Base-by-base conservation (phyloP, 2,329 filamentous ascomycete genomes). In the Lecanicillium sp. region DNA sequence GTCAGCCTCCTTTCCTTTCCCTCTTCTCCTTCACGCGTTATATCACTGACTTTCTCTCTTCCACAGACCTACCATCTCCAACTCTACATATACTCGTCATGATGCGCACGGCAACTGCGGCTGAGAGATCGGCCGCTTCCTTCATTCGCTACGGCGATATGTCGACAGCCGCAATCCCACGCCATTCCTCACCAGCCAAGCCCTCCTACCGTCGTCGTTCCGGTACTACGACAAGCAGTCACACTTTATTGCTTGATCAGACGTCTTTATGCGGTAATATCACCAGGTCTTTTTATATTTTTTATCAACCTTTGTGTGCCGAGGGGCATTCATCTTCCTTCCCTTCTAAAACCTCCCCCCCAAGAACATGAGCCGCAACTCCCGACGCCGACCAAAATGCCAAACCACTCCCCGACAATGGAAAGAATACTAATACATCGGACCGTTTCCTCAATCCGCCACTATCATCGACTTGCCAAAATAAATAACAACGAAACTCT, bases 361-460 rank as follows among this genome's bases (percentile, higher is more conserved):
- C 39, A 41, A 40, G 17, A 33, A 17, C 27, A 17, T 16, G 9
- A 33, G 9, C n/a, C 22, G 27, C 33, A 33, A 41, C 39, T 29
- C 39, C 38, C 39, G 36, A 41, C 39, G 39, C 39, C 36, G 34
- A 40, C 37, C 28, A 39, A 40, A 11, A 33, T 37, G 34, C 39
- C 34, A 29, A 28, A 29, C 29, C 22, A 25, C 11, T 11, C 22
- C 22, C 32, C 20, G 33, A 16, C 33, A n/a, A 33, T 33, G n/a
- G n/a, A n/a, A n/a, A n/a, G 33, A 30, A 30, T 35, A 41, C 39
- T 41, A 20, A 37, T 41, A 41, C 34, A 37, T 36, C 39, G 22
- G 30, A 28, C 20, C 15, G 20, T 41, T 29, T 29, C 5, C 22
- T 33, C 17, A 22, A 18, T 33, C 22, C 22, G 22, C 22, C 6